Conservation (phyloP, 225 moss, liverwort and hornwort species). For the Climacium dendroides region DNA sequence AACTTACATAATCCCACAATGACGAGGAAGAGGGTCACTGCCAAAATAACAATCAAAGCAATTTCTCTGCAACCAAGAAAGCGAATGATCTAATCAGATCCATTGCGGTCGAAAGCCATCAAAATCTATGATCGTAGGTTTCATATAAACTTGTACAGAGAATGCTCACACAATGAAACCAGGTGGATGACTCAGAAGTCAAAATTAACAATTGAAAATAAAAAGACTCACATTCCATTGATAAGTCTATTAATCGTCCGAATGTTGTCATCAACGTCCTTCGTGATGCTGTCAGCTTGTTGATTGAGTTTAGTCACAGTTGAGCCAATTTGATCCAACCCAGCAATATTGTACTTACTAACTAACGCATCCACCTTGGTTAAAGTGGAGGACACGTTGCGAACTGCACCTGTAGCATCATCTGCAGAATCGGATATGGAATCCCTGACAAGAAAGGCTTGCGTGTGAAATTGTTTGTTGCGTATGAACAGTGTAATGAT, state of each 20-base stretch:
- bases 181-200: background rate
- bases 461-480: constrained; percentile 33
- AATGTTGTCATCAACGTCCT: constrained; percentile 20
- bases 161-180: background rate
- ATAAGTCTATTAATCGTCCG: constrained; percentile 26
- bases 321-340: constrained; percentile 19
- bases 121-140: background rate
- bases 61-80: constrained; percentile 31
- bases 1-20: constrained; percentile 38
- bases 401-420: constrained; percentile 40
- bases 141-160: background rate
- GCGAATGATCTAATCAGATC: background rate
- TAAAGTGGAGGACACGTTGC: constrained; percentile 26
- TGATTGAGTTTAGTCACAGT: constrained; percentile 22
- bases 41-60: constrained; percentile 25
- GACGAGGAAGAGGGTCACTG: constrained; percentile 29
- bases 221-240: constrained; percentile 36
- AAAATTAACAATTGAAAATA: background rate
- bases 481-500: constrained; percentile 44
- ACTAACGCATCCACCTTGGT: constrained; percentile 23
- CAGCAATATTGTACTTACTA: constrained; percentile 19
- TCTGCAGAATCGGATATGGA: constrained; percentile 25
- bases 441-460: constrained; percentile 38
- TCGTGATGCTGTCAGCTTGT: constrained; percentile 37
- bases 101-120: too few relatives aligned